A percentile compares a stretch with the other conserved stretches of the same genome.
These are phyloP conservation scores for Aspergillus hortae DNA, from an alignment of 2,329 filamentous ascomycete genomes.

Conservation along the genomic window DNA sequence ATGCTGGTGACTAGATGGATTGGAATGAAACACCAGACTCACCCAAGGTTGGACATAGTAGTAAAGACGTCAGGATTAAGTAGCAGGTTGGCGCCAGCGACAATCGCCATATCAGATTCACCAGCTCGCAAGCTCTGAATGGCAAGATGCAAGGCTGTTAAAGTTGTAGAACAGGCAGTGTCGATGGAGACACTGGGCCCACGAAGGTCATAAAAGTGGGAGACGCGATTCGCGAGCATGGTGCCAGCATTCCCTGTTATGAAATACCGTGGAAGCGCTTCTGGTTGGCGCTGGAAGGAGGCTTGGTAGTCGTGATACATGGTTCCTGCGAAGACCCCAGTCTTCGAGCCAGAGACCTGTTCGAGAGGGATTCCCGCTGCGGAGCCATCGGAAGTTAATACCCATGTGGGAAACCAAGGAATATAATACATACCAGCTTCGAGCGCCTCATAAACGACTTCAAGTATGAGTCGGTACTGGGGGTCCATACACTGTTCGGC, in stretches of 20 bases:
- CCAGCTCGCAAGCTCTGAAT: conserved; percentile 15
- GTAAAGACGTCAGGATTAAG: conserved; percentile 4
- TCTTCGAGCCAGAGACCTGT: conserved; percentile 17
- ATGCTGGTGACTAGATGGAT: no score
- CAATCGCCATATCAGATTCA: conserved; percentile 6
- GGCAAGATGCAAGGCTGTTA: conserved; percentile 25
- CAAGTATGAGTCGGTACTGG: conserved; percentile 16
- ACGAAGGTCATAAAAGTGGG: conserved; percentile 25
- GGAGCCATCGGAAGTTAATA: neutral
- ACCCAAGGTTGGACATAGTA: neutral
- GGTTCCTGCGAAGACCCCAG: conserved; percentile 19
- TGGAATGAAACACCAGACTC: no score
- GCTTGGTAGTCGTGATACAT: conserved; percentile 19
- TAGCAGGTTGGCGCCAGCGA: conserved; percentile 10
- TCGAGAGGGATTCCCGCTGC: conserved; percentile 8
- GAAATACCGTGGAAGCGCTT: conserved; percentile 16
- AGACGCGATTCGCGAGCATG: conserved; percentile 27
- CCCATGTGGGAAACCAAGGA: neutral
- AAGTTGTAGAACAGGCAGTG: conserved; percentile 23
- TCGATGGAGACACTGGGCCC: conserved; percentile 25
- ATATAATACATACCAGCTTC: conserved; percentile 10
- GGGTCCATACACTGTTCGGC: conserved; percentile 7
- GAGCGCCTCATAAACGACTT: conserved; percentile 17
- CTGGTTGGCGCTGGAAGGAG: conserved; percentile 18
- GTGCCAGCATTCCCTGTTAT: conserved; percentile 6